Percentiles rank a stretch among this genome's conserved stretches.
These are phyloP conservation scores for Noccaea caerulescens DNA, from an alignment of 345 rosid species.

Conservation along the genomic window DNA sequence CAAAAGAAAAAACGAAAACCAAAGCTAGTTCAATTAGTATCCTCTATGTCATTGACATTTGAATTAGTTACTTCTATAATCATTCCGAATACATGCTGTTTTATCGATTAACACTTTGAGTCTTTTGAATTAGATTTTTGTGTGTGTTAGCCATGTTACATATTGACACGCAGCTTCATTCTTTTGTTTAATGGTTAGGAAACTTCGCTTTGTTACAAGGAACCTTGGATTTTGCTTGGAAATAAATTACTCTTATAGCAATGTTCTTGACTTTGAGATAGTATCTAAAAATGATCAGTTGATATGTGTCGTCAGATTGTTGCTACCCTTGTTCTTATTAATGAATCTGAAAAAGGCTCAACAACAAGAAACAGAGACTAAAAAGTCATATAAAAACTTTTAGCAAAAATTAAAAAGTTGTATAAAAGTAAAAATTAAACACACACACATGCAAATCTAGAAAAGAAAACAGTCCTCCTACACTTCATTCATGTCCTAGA, in stretches of 20 bases:
- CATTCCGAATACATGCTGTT: too few species aligned
- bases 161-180: too few species aligned
- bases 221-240: background rate
- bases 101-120: background rate
- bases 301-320: slow-evolving; percentile 13
- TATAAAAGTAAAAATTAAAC: slow-evolving; percentile 16
- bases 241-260: background rate
- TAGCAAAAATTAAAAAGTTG: background rate
- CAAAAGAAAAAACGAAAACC: too few species aligned
- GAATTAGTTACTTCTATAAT: too few species aligned
- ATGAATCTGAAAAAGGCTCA: slow-evolving; percentile 28
- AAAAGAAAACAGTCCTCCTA: slow-evolving; percentile 18
- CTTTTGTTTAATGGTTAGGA: background rate
- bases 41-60: too few species aligned
- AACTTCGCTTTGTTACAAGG: background rate
- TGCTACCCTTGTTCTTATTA: slow-evolving; percentile 35
- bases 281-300: background rate
- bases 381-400: background rate
- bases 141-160: too few species aligned
- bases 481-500: slow-evolving; percentile 30
- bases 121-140: background rate
- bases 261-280: background rate
- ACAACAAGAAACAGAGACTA: slow-evolving; percentile 19
- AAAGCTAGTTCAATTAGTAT: too few species aligned
- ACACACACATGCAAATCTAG: slow-evolving; percentile 24